Percentiles rank a stretch among this genome's conserved stretches.
These are phyloP conservation scores for Fusarium agapanthi DNA, from an alignment of 2,329 filamentous ascomycete species.

Conservation along the genomic window DNA sequence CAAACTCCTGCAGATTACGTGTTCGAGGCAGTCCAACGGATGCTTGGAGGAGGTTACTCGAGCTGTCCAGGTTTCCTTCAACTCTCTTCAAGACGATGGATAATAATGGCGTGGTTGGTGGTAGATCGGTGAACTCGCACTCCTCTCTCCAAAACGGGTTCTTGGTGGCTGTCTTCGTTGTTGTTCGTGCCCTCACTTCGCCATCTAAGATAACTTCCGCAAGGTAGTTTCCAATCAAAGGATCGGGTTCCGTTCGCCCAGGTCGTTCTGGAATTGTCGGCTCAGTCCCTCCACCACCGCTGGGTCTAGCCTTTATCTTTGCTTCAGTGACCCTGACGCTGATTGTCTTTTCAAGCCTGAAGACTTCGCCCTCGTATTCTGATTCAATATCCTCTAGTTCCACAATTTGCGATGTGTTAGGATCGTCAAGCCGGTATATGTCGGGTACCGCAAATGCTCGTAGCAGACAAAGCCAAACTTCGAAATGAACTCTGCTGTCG, in stretches of 20 bases:
- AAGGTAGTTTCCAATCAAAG: constrained; percentile 73
- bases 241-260: constrained; percentile 50
- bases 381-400: constrained; percentile 52
- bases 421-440: constrained; percentile 73
- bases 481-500: constrained; percentile 88
- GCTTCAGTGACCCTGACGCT: constrained; percentile 68
- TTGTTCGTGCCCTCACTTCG: constrained; percentile 79
- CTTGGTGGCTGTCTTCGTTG: constrained; percentile 73
- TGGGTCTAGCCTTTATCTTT: constrained; percentile 59
- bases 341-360: constrained; percentile 70
- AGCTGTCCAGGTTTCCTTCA: constrained; percentile 58
- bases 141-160: constrained; percentile 87
- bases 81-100: constrained; percentile 77
- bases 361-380: constrained; percentile 59
- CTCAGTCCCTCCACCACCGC: constrained; percentile 32
- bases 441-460: constrained; percentile 93
- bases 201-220: constrained; percentile 83
- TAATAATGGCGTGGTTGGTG: constrained; percentile 72
- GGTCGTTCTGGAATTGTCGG: constrained; percentile 32
- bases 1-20: constrained; percentile 57
- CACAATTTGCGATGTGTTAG: constrained; percentile 53
- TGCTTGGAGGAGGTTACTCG: constrained; percentile 45
- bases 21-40: constrained; percentile 48
- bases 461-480: constrained; percentile 95
- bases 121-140: constrained; percentile 79